Conservation (phyloP, 108 stramenopile genomes). For the Skeletonema menzelii region DNA sequence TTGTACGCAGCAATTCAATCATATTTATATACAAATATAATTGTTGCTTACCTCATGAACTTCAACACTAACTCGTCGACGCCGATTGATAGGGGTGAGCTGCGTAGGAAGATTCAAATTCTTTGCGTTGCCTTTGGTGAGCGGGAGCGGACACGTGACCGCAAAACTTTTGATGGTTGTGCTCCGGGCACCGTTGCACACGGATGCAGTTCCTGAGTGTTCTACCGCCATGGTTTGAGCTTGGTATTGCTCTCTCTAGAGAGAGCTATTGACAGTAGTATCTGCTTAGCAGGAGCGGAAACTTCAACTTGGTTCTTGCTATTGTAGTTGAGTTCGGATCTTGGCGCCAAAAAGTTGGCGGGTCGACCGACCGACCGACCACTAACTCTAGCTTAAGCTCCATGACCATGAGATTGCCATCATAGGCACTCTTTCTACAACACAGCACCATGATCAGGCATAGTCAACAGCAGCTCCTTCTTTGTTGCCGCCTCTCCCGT, state of each 20-base stretch:
- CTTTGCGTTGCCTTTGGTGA: slow-evolving; percentile 7
- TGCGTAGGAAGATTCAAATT: slow-evolving; percentile 27
- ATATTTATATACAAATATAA: too few species aligned
- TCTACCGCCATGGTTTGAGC: background rate
- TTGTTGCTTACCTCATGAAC: slow-evolving; percentile 12
- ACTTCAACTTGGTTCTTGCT: too few species aligned
- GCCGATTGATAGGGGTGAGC: slow-evolving; percentile 22
- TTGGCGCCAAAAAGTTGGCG: too few species aligned
- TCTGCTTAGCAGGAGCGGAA: too few species aligned
- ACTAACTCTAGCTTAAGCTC: too few species aligned
- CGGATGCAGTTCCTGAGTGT: background rate
- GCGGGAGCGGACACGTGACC: slow-evolving; percentile 12
- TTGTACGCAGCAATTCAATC: too few species aligned
- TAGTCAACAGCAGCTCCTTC: background rate
- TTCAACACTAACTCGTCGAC: slow-evolving; percentile 27
- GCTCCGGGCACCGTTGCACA: background rate
- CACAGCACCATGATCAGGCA: background rate
- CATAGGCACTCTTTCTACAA: background rate
- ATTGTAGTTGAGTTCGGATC: too few species aligned
- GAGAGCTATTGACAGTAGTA: too few species aligned
- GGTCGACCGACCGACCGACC: too few species aligned
- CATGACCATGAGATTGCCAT: background rate
- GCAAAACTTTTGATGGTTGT: slow-evolving; percentile 25
- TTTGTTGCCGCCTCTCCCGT: background rate
- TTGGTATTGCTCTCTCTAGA: too few species aligned